phyloP scores from a whole-genome alignment of 768 basidiomycete species.

The Hygrophoropsis aurantiaca region DNA sequence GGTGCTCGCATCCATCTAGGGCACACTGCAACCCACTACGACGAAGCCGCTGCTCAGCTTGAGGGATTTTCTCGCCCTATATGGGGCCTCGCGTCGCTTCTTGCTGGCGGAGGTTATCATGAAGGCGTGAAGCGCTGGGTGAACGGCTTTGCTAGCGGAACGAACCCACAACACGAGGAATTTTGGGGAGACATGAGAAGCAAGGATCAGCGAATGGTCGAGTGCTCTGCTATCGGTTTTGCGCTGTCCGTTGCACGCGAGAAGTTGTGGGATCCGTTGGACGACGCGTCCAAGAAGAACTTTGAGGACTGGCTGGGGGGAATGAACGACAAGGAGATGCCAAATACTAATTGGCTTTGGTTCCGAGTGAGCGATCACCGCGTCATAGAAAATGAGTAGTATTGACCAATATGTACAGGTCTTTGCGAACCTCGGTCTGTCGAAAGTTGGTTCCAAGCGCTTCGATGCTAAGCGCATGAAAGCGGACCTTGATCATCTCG shows the following conservation, averaged over 20 bases:
- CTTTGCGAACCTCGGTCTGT: constrained; percentile 73
- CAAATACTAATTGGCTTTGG: constrained; percentile 84
- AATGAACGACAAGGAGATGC: constrained; percentile 83
- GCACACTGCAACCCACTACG: constrained; percentile 70
- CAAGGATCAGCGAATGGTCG: constrained; percentile 81
- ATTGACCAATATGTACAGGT: constrained; percentile 42
- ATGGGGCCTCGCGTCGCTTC: constrained; percentile 69
- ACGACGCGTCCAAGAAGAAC: constrained; percentile 49
- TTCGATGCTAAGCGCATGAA: constrained; percentile 65
- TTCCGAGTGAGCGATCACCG: constrained; percentile 53
- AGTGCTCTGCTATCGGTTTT: constrained; percentile 76
- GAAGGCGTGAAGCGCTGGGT: constrained; percentile 62
- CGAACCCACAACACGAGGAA: constrained; percentile 63
- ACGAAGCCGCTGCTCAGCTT: constrained; percentile 69
- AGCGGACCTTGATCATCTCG: constrained; percentile 71
- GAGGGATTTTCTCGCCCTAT: constrained; percentile 78
- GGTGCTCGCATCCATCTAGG: constrained; percentile 72
- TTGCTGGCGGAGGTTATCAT: constrained; percentile 64
- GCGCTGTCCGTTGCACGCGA: constrained; percentile 65
- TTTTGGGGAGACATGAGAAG: constrained; percentile 78
- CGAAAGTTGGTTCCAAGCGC: constrained; percentile 55
- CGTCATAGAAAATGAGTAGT: not conserved
- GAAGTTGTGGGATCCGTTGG: constrained; percentile 63
- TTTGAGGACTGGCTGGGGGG: constrained; percentile 69
- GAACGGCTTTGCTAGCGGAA: constrained; percentile 63